These are phyloP conservation scores for Hansenula anomala DNA, from an alignment of 1,139 yeast genomes.

Conservation along the genomic window DNA sequence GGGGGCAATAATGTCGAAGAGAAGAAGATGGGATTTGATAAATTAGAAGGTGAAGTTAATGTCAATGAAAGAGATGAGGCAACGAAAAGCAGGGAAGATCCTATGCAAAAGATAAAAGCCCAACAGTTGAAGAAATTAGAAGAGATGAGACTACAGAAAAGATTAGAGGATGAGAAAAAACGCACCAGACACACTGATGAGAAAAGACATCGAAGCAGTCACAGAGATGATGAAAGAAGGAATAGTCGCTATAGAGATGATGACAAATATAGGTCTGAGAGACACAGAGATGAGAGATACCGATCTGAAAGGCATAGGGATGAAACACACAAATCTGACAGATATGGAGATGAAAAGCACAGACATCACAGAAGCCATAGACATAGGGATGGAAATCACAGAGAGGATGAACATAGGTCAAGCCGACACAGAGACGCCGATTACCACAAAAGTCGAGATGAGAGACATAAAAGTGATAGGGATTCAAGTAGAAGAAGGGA, in stretches of 20 bases:
- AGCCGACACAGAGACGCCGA: not conserved
- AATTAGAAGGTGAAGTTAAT: constrained; percentile 7
- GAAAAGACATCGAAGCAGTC: not conserved
- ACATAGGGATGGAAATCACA: not conserved
- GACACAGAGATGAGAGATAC: not conserved
- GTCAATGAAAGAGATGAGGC: constrained; percentile 21
- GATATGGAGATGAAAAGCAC: constrained; percentile 1
- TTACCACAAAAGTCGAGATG: too few relatives aligned
- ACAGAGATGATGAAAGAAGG: not conserved
- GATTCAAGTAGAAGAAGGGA: not conserved
- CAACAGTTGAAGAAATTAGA: constrained; percentile 31
- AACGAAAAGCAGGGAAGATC: constrained; percentile 41
- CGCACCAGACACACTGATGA: too few relatives aligned
- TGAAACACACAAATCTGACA: not conserved
- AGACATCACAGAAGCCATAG: constrained; percentile 2
- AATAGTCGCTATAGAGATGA: not conserved
- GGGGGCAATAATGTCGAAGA: constrained; percentile 9
- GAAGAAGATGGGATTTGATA: constrained; percentile 18
- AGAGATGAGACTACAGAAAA: constrained; percentile 11
- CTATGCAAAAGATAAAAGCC: constrained; percentile 44
- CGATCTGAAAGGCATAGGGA: not conserved
- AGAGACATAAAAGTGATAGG: too few relatives aligned
- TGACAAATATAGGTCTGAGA: not conserved
- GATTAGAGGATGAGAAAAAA: not conserved
- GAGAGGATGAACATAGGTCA: not conserved